Conservation (phyloP, 352 stramenopile genomes). For the Phytophthora aleatoria region DNA sequence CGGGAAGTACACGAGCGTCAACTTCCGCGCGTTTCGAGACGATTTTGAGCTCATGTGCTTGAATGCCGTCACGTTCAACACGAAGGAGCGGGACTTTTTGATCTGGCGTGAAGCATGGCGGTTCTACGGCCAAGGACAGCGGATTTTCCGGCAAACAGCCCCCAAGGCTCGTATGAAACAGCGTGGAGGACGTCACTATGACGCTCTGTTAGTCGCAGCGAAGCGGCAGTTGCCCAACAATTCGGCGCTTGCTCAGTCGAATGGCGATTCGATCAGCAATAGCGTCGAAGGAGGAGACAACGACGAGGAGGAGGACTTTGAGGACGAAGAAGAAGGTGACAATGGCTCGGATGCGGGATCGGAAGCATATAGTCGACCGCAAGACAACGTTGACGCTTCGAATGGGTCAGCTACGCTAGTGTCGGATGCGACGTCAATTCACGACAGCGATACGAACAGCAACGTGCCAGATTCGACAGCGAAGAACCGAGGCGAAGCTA, state of each 20-base stretch:
- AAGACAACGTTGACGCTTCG: constrained; percentile 23
- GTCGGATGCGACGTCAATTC: constrained; percentile 10
- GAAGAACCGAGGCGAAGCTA: constrained; percentile 7
- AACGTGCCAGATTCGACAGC: constrained; percentile 18
- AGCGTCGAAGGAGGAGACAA: constrained; percentile 36
- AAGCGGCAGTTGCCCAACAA: constrained; percentile 87
- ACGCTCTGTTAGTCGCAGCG: constrained; percentile 70
- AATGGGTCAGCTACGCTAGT: constrained; percentile 9
- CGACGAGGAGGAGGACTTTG: constrained; percentile 37
- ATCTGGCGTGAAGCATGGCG: constrained; percentile 94
- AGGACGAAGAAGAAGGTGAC: constrained; percentile 36
- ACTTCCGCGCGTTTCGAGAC: constrained; percentile 83
- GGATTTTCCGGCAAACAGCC: constrained; percentile 71
- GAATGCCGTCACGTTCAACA: constrained; percentile 97
- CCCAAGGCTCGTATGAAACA: constrained; percentile 83
- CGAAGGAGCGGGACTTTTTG: constrained; percentile 82
- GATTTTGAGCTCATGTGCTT: constrained; percentile 96
- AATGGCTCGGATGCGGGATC: constrained; percentile 33
- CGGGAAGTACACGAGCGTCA: constrained; percentile 69
- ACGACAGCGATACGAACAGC: constrained; percentile 21
- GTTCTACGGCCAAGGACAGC: constrained; percentile 88
- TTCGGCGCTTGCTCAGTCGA: constrained; percentile 53
- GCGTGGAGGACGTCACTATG: constrained; percentile 70
- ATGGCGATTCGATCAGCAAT: constrained; percentile 35
- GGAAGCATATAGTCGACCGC: constrained; percentile 14